Conservation (phyloP, 108 stramenopile species). For the Nannochloropsis gaditana region DNA sequence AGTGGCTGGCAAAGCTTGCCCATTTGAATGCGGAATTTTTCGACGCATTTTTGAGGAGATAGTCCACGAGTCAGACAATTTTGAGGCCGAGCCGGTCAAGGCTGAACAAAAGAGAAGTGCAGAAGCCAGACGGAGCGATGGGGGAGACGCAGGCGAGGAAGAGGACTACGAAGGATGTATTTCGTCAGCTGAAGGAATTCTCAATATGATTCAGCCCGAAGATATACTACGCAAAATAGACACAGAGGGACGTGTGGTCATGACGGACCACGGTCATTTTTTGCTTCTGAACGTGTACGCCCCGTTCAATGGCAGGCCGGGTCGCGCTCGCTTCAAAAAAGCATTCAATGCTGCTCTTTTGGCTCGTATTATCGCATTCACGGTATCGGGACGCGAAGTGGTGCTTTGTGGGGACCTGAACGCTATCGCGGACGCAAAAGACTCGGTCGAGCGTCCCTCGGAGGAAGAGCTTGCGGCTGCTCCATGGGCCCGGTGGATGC, state of each 20-base stretch:
- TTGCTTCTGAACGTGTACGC: slow-evolving; percentile 6
- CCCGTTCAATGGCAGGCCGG: not conserved
- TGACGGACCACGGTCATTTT: not conserved
- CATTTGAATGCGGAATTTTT: not conserved
- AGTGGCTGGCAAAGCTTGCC: not conserved
- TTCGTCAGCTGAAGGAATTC: not conserved
- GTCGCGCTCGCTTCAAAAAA: not conserved
- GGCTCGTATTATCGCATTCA: not conserved
- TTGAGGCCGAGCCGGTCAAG: not conserved
- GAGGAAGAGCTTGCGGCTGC: not conserved
- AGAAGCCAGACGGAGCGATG: not conserved
- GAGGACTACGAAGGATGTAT: not conserved
- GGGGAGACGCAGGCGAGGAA: not conserved
- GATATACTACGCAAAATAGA: slow-evolving; percentile 17
- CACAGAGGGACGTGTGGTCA: slow-evolving; percentile 1
- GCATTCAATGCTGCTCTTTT: not conserved
- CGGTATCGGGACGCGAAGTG: not conserved
- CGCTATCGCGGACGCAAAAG: not conserved
- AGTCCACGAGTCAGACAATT: not conserved
- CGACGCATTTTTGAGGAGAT: not conserved
- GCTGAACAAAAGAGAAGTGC: not conserved
- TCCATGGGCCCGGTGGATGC: not conserved
- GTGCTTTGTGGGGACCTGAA: slow-evolving; percentile 20
- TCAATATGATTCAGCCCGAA: not conserved
- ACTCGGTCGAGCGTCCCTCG: not conserved